Evolutionary conservation across 371 early-diverging fungal genomes (phyloP).

Genomic region (Mucor velutinosus): DNA sequence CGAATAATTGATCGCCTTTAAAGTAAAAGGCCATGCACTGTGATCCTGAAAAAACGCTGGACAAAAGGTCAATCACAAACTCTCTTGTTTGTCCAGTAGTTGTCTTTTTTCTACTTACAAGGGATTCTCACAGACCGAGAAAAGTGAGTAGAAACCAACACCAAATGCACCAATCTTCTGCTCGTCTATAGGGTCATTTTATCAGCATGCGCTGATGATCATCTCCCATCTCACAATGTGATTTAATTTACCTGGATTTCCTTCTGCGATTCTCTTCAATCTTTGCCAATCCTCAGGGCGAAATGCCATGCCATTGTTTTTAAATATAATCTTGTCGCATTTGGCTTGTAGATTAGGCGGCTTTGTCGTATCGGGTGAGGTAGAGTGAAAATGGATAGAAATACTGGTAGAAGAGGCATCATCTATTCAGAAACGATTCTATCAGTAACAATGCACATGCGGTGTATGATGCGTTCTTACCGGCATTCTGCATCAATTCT

Average conservation of each 20-base stretch:
- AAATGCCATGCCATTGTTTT: conserved; percentile 88
- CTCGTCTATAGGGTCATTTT: conserved; percentile 29
- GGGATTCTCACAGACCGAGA: conserved; percentile 88
- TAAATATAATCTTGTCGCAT: conserved; percentile 68
- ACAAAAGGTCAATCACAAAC: neutral
- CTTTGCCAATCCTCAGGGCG: conserved; percentile 84
- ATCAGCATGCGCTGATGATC: neutral
- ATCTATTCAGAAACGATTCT: conserved; percentile 32
- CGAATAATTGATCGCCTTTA: conserved; percentile 86
- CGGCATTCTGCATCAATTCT: conserved; percentile 74
- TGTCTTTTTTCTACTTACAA: conserved; percentile 55
- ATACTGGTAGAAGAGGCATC: conserved; percentile 66
- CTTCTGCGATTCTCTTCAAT: conserved; percentile 87
- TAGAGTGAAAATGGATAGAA: conserved; percentile 59
- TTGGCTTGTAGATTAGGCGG: conserved; percentile 52
- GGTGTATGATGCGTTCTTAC: conserved; percentile 4
- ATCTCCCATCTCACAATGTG: neutral
- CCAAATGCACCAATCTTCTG: conserved; percentile 88
- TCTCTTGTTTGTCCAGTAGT: no score
- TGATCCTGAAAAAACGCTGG: conserved; percentile 66
- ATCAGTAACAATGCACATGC: no score
- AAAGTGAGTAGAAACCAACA: conserved; percentile 87
- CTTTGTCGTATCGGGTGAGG: conserved; percentile 37
- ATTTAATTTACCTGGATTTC: conserved; percentile 71
- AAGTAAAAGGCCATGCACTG: conserved; percentile 91